A percentile compares a stretch with the other conserved stretches of the same genome.
Conservation (phyloP, 2,329 filamentous ascomycete genomes). For the Epichloe bromicola region DNA sequence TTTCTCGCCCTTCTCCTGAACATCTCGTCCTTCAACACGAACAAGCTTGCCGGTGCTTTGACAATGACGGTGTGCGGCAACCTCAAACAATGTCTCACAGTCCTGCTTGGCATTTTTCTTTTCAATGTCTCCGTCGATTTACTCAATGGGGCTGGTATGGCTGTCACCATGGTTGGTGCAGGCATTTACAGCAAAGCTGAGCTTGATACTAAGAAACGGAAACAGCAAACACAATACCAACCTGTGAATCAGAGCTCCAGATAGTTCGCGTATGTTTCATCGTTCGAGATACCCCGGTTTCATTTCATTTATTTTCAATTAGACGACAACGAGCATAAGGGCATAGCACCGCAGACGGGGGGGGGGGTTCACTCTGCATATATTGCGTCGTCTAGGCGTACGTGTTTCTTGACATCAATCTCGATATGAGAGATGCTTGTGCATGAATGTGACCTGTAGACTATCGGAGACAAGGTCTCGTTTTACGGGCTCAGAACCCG, state of each 20-base stretch:
- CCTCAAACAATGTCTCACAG: constrained; percentile 44
- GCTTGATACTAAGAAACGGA: constrained; percentile 32
- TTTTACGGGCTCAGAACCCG: not conserved
- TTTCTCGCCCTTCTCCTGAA: constrained; percentile 42
- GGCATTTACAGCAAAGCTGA: constrained; percentile 46
- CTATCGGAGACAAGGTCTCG: not conserved
- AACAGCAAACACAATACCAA: constrained; percentile 20
- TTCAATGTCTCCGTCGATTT: constrained; percentile 37
- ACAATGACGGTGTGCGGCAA: constrained; percentile 49
- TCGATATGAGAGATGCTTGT: not conserved
- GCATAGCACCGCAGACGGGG: not conserved
- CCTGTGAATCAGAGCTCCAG: constrained; percentile 21
- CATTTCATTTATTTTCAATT: constrained; percentile 1
- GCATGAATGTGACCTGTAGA: not conserved
- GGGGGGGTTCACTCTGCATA: not conserved
- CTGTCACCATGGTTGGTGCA: constrained; percentile 40
- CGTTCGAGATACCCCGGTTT: constrained; percentile 7
- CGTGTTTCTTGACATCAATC: not conserved
- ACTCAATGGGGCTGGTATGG: constrained; percentile 43
- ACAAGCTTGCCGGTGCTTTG: constrained; percentile 42
- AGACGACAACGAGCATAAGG: not conserved
- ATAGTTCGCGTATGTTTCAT: constrained; percentile 7
- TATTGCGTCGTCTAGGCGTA: not conserved
- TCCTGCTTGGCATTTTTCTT: constrained; percentile 38
- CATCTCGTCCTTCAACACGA: constrained; percentile 43